Conservation (phyloP, 1,139 yeast species). For the Hemisphaericaspora xylofermentans region DNA sequence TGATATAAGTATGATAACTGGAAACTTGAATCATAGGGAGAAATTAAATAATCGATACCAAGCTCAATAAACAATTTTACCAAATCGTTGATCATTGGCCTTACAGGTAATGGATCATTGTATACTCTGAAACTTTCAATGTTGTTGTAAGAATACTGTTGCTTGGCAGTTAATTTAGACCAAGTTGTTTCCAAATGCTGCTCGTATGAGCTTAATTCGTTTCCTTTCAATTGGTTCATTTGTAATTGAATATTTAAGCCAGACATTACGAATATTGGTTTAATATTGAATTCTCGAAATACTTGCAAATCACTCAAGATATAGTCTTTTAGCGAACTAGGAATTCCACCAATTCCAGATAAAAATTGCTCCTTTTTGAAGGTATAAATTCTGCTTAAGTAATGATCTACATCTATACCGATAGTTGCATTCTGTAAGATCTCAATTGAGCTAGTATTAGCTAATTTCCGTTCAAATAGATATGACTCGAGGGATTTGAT, state of each 20-base stretch:
- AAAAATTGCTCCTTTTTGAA: constrained; percentile 68
- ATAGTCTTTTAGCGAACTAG: constrained; percentile 57
- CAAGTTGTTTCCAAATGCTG: constrained; percentile 48
- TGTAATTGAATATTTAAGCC: constrained; percentile 51
- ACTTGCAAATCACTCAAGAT: constrained; percentile 63
- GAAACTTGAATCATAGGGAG: constrained; percentile 82
- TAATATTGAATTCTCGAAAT: constrained; percentile 61
- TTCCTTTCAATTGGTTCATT: constrained; percentile 28
- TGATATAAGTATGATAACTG: constrained; percentile 74
- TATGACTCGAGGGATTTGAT: constrained; percentile 72
- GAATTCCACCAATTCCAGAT: constrained; percentile 84
- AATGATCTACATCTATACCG: constrained; percentile 86
- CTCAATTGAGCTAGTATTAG: constrained; percentile 63
- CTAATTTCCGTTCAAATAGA: constrained; percentile 67
- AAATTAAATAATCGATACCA: constrained; percentile 65
- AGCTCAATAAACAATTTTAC: constrained; percentile 56
- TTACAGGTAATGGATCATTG: constrained; percentile 46
- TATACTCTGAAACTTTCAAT: constrained; percentile 46
- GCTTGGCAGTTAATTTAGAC: constrained; percentile 35
- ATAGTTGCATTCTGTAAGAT: constrained; percentile 65
- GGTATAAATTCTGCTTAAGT: constrained; percentile 60
- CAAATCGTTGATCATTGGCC: constrained; percentile 55
- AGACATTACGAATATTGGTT: constrained; percentile 73
- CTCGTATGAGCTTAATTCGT: constrained; percentile 46
- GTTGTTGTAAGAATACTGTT: constrained; percentile 25